Percentiles rank a stretch among this genome's conserved stretches.
Conservation (phyloP, 805 yeast species). For the Zygotorulaspora danielsina region DNA sequence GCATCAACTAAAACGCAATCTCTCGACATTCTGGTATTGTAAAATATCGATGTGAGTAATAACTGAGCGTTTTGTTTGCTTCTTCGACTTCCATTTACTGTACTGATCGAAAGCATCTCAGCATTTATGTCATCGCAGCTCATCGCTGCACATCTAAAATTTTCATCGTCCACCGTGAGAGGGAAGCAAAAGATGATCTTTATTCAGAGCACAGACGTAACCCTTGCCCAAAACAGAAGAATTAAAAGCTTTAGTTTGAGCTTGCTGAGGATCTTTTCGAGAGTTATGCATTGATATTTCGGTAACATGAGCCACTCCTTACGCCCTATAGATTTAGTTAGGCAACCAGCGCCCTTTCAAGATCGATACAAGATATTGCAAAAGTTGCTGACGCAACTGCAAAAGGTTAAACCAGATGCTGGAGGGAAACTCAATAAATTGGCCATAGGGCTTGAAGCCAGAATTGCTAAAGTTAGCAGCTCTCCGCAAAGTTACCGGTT, state of each 20-base stretch:
- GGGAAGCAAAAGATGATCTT: too few relatives aligned
- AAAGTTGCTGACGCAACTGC: conserved; percentile 24
- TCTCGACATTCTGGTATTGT: conserved; percentile 17
- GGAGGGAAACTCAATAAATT: conserved; percentile 15
- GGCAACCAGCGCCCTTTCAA: conserved; percentile 32
- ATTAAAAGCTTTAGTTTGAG: not conserved
- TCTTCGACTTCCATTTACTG: not conserved
- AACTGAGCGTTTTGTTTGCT: not conserved
- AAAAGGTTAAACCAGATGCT: conserved; percentile 18
- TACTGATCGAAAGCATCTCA: not conserved
- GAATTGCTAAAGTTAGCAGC: conserved; percentile 27
- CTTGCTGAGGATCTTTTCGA: too few relatives aligned
- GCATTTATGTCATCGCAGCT: conserved; percentile 7
- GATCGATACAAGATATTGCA: conserved; percentile 32
- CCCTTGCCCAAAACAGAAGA: too few relatives aligned
- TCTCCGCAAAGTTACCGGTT: conserved; percentile 32
- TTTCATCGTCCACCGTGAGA: conserved; percentile 18
- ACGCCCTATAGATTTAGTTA: conserved; percentile 30
- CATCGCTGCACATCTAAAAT: conserved; percentile 22
- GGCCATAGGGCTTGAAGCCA: conserved; percentile 27
- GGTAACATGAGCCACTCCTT: conserved; percentile 11
- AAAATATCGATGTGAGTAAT: not conserved
- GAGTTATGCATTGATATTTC: too few relatives aligned
- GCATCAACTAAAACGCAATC: conserved; percentile 28
- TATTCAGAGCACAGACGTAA: too few relatives aligned